Base-by-base conservation (phyloP, 805 yeast species). In the Nakazawaea populi region DNA sequence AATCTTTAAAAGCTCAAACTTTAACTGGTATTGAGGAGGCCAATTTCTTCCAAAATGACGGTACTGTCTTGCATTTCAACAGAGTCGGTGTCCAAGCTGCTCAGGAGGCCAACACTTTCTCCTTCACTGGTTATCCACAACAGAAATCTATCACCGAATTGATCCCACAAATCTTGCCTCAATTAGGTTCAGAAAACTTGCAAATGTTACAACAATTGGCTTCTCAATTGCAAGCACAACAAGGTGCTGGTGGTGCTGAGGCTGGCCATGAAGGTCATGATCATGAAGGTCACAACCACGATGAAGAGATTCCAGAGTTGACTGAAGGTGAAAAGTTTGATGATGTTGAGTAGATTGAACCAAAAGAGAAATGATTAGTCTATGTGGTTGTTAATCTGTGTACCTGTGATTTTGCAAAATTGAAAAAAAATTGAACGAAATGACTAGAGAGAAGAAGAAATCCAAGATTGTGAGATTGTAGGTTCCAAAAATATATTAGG, bases 41-140 rank as follows among this genome's bases (percentile, higher is more conserved):
- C 66, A 92, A 91, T 83, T 88, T 92, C 80, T 91, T 94, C 87
- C 87, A 80, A 73, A 96, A 89, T 58, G 97, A 92, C 72, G 97
- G 97, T 68, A 86, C 85, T 69, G 97, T 94, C 58, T 76, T 92
- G 73, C 97, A 92, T 78, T 89, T 94, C 82, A 83, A 87, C 80
- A 86, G 94, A 73, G 97, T 94, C 60, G 95, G 94, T 75, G 94
- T 91, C 58, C 97, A 92, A 78, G 88, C 88, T 61, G 89, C 97
- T 63, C 83, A 88, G 63, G 85, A 84, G 65, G 77, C 85, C 79
- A 91, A 92, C 83, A 87, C 96, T 58, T 88, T 85, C 71, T 95
- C 95, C 62, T 85, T 94, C 80, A 87, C 89, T 72, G 99, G 99
- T 72, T 83, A 85, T 73, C 88, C 96, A 58, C 94, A 89, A 74